Evolutionary conservation across 805 yeast species (phyloP), one percentile per base, ranked within the genome.

Genomic region (Pachysolen tannophilus): DNA sequence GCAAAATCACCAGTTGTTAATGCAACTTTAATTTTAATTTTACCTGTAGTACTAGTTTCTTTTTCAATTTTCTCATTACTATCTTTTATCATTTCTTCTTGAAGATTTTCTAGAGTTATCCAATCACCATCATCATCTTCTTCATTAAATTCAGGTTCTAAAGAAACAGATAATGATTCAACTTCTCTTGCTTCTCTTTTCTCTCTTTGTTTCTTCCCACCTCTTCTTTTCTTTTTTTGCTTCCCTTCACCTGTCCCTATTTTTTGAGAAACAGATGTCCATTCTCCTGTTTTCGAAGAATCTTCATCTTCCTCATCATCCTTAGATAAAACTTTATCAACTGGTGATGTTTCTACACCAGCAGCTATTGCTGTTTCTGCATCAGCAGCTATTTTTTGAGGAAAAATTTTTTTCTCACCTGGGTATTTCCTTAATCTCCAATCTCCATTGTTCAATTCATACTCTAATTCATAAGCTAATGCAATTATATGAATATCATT

Each of bases 1-100:
- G 99, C 97, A 62, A 90, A 92, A 73, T 92, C 99, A 19, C 95
- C 95, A 0, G 97, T 82, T 0, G 95, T 80, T 33, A 92, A 60
- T 3, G 97, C 98, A 14, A 81, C 92, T 43, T 78, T 72, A 39
- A 80, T 69, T n/a, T 60, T 46, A 8, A 60, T 49, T 5, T 44
- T 52, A 3, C 48, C 39, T 3, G 52, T 58, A 3, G 53, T 49
- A 13, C 61, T 59, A 10, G 60, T 48, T 15, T 59, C 35, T 10
- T 54, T 55, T 23, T 57, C 69, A 32, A 75, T 65, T 39, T 72
- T 69, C 49, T 79, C 86, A 27, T 81, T 74, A 48, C 66, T 72
- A 48, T 85, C 90, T 51, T 77, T 79, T 26, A 77, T 54, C 52
- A 84, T 68, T 35, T 75, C 76, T 46, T 81, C 85, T 27, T 72